Evolutionary conservation across 2,329 filamentous ascomycete species (phyloP), one percentile per base, ranked within the genome.

Genomic region (Pyrenochaeta sp.): DNA sequence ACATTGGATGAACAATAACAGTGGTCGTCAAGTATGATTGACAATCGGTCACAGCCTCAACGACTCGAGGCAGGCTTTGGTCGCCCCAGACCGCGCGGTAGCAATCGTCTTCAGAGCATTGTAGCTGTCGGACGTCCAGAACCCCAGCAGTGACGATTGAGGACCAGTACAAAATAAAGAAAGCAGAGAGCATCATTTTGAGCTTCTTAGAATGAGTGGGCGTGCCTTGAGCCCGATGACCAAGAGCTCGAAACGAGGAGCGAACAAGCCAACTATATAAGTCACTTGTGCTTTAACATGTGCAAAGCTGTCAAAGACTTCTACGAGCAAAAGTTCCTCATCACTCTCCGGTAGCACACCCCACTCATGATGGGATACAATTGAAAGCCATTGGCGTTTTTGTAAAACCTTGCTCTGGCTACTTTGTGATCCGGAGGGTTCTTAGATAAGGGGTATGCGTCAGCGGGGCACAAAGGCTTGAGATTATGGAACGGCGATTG

Each of bases 1-100:
- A 71, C 71, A 64, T 48, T 20, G 68, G 66, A 44, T 64, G 59
- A n/a, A 64, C 48, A 2, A 66, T 35, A 5, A 67, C 49, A 17
- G 63, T 68, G 4, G 66, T 68, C 20, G 67, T 73, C 30, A 73
- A 56, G 29, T 61, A 67, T 18, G 48, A 54, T 17, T 56, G 44
- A 31, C 71, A 73, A 32, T 71, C 57, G 27, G 50, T 39, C 1
- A 51, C 60, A 1, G 51, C 67, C 15, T 49, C 56, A 21, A 58
- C 37, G 1, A 60, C 44, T 48, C 60, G 63, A n/a, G 51, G 40
- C 4, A 56, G 31, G 23, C 58, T 58, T 33, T 44, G 32, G 45
- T 49, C 39, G 1, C 61, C 66, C 58, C 66, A 70, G 15, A 72
- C 54, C 12, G 64, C 68, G 35, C 56, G 58, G 35, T 64, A 64